A percentile compares a stretch with the other conserved stretches of the same genome.
phyloP scores from a whole-genome alignment of 2,329 filamentous ascomycete genomes.

The Xylaria sp. region DNA sequence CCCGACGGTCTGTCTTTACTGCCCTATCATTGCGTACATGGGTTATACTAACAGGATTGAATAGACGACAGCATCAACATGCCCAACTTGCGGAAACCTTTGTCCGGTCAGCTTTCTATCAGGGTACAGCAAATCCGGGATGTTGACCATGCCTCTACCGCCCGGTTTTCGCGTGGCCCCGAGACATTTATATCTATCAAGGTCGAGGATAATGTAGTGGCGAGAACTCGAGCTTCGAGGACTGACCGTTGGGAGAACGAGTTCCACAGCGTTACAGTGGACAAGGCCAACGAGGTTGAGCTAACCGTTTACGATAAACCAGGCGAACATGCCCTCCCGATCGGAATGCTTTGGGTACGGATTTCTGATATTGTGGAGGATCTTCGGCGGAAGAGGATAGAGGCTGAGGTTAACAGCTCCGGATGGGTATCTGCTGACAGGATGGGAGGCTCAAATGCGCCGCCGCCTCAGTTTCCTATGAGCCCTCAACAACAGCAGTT shows the following conservation, averaged over 20 bases:
- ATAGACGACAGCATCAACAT: slow-evolving; percentile 95
- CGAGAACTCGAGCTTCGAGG: slow-evolving; percentile 81
- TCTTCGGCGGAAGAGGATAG: slow-evolving; percentile 95
- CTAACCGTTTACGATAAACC: slow-evolving; percentile 97
- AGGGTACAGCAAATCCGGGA: slow-evolving; percentile 89
- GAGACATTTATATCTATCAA: slow-evolving; percentile 97
- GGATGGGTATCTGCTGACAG: slow-evolving; percentile 98
- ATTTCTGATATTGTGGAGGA: slow-evolving; percentile 98
- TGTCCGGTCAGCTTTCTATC: slow-evolving; percentile 88
- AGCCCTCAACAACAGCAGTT: slow-evolving; percentile 55
- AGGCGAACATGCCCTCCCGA: slow-evolving; percentile 86
- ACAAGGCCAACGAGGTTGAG: slow-evolving; percentile 98
- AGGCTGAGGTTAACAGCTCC: slow-evolving; percentile 90
- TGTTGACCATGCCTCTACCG: slow-evolving; percentile 87
- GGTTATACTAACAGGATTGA: slow-evolving; percentile 22
- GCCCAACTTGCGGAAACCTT: slow-evolving; percentile 92
- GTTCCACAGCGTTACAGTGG: slow-evolving; percentile 88
- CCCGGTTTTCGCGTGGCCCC: slow-evolving; percentile 84
- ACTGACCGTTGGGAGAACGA: slow-evolving; percentile 93
- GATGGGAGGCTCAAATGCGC: slow-evolving; percentile 65
- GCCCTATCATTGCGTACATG: neutral
- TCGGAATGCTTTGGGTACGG: slow-evolving; percentile 93
- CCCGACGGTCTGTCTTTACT: slow-evolving; percentile 71
- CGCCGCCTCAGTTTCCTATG: slow-evolving; percentile 65
- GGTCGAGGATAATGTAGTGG: slow-evolving; percentile 91